Evolutionary conservation across 495 filamentous ascomycete genomes (phyloP), one percentile per base, ranked within the genome.

Genomic region (Penicillium samsonianum): DNA sequence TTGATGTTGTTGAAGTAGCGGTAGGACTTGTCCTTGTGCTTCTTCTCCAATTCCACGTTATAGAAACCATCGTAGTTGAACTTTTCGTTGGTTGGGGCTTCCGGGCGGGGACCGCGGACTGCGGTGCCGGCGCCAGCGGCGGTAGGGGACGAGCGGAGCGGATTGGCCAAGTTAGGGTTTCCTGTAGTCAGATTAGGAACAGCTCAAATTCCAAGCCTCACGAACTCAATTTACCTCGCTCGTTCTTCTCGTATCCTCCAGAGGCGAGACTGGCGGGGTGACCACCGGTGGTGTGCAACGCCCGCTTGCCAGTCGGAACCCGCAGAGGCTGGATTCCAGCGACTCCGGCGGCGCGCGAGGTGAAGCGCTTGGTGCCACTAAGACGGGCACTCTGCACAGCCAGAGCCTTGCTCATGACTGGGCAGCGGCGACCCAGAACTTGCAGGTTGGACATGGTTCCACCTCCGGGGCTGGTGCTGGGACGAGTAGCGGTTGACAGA

Each of bases 1-100:
- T 98, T 98, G 86, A 98, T 98, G 80, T 98, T 98, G 80, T 98
- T 98, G 84, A 98, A 98, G 80, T 98, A 98, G 64, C 94, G 90
- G 79, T 98, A 98, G 37, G 91, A 96, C 78, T 96, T 97, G 81
- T 98, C 95, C 80, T 96, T 92, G 84, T 96, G 95, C 76, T 98
- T 98, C 86, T 96, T 98, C 63, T 95, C 91, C 56, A 98, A 76
- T 70, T 98, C 93, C 40, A 73, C 73, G 35, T 87, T 70, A 76
- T 98, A 98, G 79, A 98, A 98, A 47, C 69, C 86, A 63, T 96
- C 83, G 63, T 98, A 98, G 73, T 97, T 80, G 72, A 96, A 98
- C 58, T 84, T 90, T 47, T 72, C 71, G 33, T 63, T 65, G 53
- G 67, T 65, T 16, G 79, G 84, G 37, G 74, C 75, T 17, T 73